Evolutionary conservation across 495 filamentous ascomycete species (phyloP), one percentile per base, ranked within the genome.

Genomic region (Cetradonia linearis): DNA sequence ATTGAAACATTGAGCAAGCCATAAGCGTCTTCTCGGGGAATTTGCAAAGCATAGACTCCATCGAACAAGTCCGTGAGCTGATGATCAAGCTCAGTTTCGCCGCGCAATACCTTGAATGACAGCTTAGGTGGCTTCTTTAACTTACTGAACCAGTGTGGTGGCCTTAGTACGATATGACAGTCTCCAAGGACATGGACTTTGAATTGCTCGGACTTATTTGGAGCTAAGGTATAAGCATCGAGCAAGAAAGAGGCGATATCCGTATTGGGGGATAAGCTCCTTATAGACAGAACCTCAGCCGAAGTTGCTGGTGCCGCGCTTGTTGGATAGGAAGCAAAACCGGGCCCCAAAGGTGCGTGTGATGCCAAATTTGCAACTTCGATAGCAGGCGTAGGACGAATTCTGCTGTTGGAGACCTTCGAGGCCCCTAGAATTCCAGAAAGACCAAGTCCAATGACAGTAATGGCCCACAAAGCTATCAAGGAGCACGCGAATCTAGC

Each of bases 111-210:
- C 33, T 72, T 74, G 48, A 85, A 75, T 40, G 73, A 72, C 58
- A 86, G 78, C 16, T 66, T 72, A 16, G 77, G 76, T 20, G 72
- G 71, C 65, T 78, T 84, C 59, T 71, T 79, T 52, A 72, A 69
- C 40, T 70, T 66, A 18, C 69, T 65, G 61, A 81, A 72, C 49
- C 73, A 74, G 52, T 72, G 73, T 14, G 82, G 80, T 13, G 82
- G 78, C 50, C 78, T 80, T 58, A 86, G 75, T 31, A 84, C 66
- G 59, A 86, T 76, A 65, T 86, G 78, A 59, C 74, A 77, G 62
- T 85, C 79, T 10, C 81, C 83, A 63, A 85, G 73, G 30, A 81
- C 74, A 60, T 83, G 79, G n/a, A 85, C 71, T 62, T 83, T 80
- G 68, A 84, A 85, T 6, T 70, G 62, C 44, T 79, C 72, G 1